Percentiles rank a stretch among this genome's conserved stretches.
Conservation (phyloP, 2,329 filamentous ascomycete genomes). For the Aspergillus pseudoviridinutans region DNA sequence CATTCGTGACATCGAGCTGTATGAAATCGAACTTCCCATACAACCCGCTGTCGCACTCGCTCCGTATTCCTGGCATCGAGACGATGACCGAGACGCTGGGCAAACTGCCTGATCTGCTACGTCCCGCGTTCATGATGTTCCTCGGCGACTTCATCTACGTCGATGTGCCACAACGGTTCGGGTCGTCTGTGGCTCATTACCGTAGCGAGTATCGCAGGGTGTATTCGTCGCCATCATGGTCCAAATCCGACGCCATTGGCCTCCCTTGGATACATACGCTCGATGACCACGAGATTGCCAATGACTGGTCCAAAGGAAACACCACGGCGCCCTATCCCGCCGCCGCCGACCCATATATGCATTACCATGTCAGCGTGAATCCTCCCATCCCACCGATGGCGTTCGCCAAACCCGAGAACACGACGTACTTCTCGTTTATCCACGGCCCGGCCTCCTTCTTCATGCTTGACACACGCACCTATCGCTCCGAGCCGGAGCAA, state of each 20-base stretch:
- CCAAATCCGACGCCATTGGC: constrained; percentile 47
- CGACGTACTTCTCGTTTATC: constrained; percentile 83
- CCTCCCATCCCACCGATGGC: constrained; percentile 57
- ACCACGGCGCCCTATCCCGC: constrained; percentile 73
- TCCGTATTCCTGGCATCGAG: constrained; percentile 75
- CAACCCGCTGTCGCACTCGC: constrained; percentile 72
- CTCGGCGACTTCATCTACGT: constrained; percentile 48
- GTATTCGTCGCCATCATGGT: constrained; percentile 95
- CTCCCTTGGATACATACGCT: constrained; percentile 97
- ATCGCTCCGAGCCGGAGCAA: constrained; percentile 56
- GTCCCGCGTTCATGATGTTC: constrained; percentile 58
- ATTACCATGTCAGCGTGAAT: constrained; percentile 83
- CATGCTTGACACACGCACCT: constrained; percentile 85
- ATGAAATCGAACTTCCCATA: constrained; percentile 91
- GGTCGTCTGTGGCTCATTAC: constrained; percentile 69
- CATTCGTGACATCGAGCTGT: constrained; percentile 88
- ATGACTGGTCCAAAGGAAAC: constrained; percentile 80
- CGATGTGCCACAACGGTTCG: constrained; percentile 80
- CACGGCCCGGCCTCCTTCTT: constrained; percentile 93
- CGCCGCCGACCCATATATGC: constrained; percentile 77
- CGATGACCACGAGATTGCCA: constrained; percentile 93
- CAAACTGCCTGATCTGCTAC: constrained; percentile 55
- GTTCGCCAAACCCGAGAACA: constrained; percentile 54
- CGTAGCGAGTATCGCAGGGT: constrained; percentile 88
- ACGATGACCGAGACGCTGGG: constrained; percentile 71